These are phyloP conservation scores for Cystobasidium tubakii DNA, from an alignment of 768 basidiomycete species.

Conservation along the genomic window DNA sequence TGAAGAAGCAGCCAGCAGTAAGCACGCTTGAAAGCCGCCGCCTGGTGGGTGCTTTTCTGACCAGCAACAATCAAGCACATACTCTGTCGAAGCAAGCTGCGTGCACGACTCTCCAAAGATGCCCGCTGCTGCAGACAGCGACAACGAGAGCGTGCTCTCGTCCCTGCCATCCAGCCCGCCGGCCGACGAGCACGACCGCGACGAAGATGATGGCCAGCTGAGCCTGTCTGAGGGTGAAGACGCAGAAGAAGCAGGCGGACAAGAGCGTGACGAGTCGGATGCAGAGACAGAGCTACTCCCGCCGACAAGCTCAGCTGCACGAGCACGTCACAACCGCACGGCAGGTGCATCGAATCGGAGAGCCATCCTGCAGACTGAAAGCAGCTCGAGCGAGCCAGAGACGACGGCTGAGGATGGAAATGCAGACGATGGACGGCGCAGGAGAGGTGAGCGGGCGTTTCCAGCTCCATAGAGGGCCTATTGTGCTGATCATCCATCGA, in stretches of 20 bases:
- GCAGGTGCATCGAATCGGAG: not conserved
- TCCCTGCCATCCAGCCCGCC: not conserved
- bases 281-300: constrained; percentile 23
- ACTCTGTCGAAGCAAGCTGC: not conserved
- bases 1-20: not conserved
- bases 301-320: constrained; percentile 9
- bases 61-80: not conserved
- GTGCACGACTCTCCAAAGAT: not conserved
- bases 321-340: not conserved
- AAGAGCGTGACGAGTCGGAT: constrained; percentile 1
- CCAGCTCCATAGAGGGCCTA: not conserved
- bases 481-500: not conserved
- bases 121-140: constrained; percentile 9
- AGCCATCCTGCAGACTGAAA: constrained; percentile 7
- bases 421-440: constrained; percentile 4
- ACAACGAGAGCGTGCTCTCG: constrained; percentile 13
- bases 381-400: constrained; percentile 9
- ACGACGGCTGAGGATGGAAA: constrained; percentile 6
- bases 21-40: not conserved
- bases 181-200: not conserved
- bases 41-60: not conserved
- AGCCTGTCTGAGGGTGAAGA: constrained; percentile 1
- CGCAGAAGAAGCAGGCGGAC: not conserved
- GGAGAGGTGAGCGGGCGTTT: not conserved
- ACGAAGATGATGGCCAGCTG: not conserved